A percentile compares a stretch with the other conserved stretches of the same genome.
Conservation (phyloP, 2,329 filamentous ascomycete genomes). For the Apiospora marii region DNA sequence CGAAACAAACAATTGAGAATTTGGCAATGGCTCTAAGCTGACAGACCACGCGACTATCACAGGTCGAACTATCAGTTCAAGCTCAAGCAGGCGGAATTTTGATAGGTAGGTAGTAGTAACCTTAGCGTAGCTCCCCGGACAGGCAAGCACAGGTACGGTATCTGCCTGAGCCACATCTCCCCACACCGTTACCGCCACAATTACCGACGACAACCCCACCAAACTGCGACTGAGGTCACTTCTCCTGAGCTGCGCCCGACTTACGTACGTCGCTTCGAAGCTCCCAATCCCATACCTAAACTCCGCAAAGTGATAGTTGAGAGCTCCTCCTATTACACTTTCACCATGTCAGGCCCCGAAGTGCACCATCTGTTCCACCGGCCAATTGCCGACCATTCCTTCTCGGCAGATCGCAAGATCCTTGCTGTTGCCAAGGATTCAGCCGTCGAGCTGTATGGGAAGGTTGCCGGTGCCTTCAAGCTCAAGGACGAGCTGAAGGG, state of each 20-base stretch:
- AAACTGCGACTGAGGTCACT: not conserved
- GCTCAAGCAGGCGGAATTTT: slow-evolving; percentile 19
- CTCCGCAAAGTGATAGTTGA: slow-evolving; percentile 79
- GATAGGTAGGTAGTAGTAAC: not conserved
- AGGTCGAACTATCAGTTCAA: not conserved
- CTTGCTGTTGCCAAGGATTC: slow-evolving; percentile 92
- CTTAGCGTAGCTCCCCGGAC: not conserved
- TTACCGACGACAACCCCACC: not conserved
- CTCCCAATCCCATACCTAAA: slow-evolving; percentile 25
- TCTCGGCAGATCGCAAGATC: slow-evolving; percentile 88
- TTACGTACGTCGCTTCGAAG: slow-evolving; percentile 8
- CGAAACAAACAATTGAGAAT: not conserved
- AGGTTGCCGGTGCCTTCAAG: slow-evolving; percentile 76
- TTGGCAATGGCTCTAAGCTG: not conserved
- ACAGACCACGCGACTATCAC: slow-evolving; percentile 7
- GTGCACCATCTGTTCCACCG: slow-evolving; percentile 97
- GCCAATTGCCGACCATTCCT: slow-evolving; percentile 97
- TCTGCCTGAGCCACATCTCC: not conserved
- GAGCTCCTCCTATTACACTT: slow-evolving; percentile 88
- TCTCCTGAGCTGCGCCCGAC: slow-evolving; percentile 17
- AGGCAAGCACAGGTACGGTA: not conserved
- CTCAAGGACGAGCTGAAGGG: slow-evolving; percentile 93
- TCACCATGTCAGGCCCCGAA: slow-evolving; percentile 82
- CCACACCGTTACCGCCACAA: not conserved
- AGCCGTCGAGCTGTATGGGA: slow-evolving; percentile 86